Conservation (phyloP, 257 asterid species). For the Solanum pennellii region DNA sequence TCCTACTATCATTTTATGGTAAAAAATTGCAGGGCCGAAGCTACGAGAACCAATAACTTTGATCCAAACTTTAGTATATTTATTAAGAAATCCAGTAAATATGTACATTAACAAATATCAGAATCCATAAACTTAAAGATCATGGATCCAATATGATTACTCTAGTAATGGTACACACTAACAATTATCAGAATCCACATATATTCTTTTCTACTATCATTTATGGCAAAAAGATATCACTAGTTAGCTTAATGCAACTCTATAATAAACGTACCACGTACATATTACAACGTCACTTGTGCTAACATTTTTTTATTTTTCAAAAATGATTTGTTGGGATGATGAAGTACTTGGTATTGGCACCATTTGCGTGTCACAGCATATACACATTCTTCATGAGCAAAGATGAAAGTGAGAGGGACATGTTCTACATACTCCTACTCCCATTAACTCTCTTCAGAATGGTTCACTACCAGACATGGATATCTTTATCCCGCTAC, state of each 20-base stretch:
- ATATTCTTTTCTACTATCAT: too few species aligned
- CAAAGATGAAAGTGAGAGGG: conserved; percentile 13
- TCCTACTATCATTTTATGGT: too few species aligned
- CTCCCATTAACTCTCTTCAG: conserved; percentile 43
- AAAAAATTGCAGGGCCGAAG: neutral
- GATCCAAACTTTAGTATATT: neutral
- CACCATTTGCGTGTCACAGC: conserved; percentile 48
- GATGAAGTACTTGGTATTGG: conserved; percentile 45
- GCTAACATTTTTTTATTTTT: neutral
- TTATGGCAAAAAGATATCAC: neutral
- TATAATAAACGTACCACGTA: too few species aligned
- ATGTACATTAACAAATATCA: too few species aligned
- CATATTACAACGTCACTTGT: too few species aligned
- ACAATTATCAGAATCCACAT: too few species aligned
- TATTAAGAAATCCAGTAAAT: neutral
- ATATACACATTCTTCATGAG: conserved; percentile 20
- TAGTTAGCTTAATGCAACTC: neutral
- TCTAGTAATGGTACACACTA: too few species aligned
- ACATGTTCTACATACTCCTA: conserved; percentile 18
- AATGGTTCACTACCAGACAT: conserved; percentile 46
- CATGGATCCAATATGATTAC: too few species aligned
- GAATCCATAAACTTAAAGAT: too few species aligned
- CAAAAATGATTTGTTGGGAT: neutral
- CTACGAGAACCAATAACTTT: neutral
- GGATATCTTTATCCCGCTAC: conserved; percentile 60